A percentile compares a stretch with the other conserved stretches of the same genome.
Conservation (phyloP, 805 yeast species). For the Debaryomyces hansenii region DNA sequence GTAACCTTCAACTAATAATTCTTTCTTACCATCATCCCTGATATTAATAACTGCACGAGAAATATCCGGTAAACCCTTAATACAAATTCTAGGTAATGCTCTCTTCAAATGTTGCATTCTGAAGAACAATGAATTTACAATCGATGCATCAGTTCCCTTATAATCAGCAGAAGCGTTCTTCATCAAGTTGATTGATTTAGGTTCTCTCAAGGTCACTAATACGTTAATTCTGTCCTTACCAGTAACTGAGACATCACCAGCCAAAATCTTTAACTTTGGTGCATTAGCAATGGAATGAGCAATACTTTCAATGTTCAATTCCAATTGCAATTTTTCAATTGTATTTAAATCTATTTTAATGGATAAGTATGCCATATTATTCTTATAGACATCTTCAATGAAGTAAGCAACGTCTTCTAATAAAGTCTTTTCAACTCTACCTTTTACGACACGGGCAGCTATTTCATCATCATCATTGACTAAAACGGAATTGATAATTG, state of each 20-base stretch:
- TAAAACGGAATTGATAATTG: slow-evolving; percentile 90
- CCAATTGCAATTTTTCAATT: slow-evolving; percentile 87
- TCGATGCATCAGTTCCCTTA: slow-evolving; percentile 28
- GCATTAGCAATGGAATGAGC: slow-evolving; percentile 79
- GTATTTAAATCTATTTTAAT: slow-evolving; percentile 81
- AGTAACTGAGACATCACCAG: slow-evolving; percentile 66
- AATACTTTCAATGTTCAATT: slow-evolving; percentile 81
- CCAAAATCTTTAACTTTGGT: slow-evolving; percentile 82
- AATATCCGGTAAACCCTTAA: slow-evolving; percentile 89
- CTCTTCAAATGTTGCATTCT: slow-evolving; percentile 89
- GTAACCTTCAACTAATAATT: slow-evolving; percentile 94
- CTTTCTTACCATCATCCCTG: slow-evolving; percentile 80
- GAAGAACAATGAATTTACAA: slow-evolving; percentile 63
- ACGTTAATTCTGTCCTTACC: slow-evolving; percentile 70
- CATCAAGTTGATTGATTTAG: slow-evolving; percentile 39
- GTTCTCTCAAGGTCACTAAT: slow-evolving; percentile 46
- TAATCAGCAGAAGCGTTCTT: slow-evolving; percentile 33
- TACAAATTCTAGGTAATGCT: slow-evolving; percentile 81
- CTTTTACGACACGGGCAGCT: slow-evolving; percentile 98
- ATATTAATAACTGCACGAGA: slow-evolving; percentile 96
- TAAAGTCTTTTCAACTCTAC: slow-evolving; percentile 90
- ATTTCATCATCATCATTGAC: slow-evolving; percentile 94
- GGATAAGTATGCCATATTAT: slow-evolving; percentile 72
- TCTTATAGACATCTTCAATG: slow-evolving; percentile 91
- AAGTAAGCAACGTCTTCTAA: slow-evolving; percentile 83